Evolutionary conservation across 495 filamentous ascomycete genomes (phyloP), one percentile per base, ranked within the genome.

Genomic region (Corynascus novoguineensis): DNA sequence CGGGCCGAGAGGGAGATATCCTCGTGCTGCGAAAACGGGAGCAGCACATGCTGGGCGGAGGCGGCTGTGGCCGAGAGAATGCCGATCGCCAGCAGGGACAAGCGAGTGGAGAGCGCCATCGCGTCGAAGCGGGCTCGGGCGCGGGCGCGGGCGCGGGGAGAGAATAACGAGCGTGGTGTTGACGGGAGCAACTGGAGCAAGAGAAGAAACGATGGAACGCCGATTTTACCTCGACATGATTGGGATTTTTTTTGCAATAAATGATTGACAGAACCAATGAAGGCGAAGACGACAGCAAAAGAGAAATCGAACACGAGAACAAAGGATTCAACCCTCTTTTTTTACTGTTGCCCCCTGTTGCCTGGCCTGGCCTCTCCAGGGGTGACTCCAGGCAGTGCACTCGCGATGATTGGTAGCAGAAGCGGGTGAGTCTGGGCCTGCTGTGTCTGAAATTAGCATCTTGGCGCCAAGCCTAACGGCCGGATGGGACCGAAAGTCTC

Each of bases 91-190:
- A 57, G 21, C 14, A 45, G 32, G 4, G 48, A 59, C 8, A 59
- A 61, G 29, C 50, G 58, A 57, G 47, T 46, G 58, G 29, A 47
- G 45, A 12, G 52, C 55, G 55, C 52, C 62, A 64, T 64, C n/a
- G 27, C 42, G 41, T n/a, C 14, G 14, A 24, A 38, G 24, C 21
- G 24, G n/a, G 34, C 22, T 21, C 31, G 1, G 28, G 22, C 19
- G 40, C 9, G 40, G 19, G 40, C 19, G 19, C 40, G 8, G 19
- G 6, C 5, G 27, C 0, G 14, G 10, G 44, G 46, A 14, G n/a
- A 46, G 28, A n/a, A 29, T 37, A 12, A 3, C 38, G 28, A 44
- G 22, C 12, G 19, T 21, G 8, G 35, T 37, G 47, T 22, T n/a
- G n/a, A n/a, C n/a, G n/a, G n/a, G n/a, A 41, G 10, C 37, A 41